A percentile compares a stretch with the other conserved stretches of the same genome.
Conservation (phyloP, 441 rosid species). For the Croton laevigatus region DNA sequence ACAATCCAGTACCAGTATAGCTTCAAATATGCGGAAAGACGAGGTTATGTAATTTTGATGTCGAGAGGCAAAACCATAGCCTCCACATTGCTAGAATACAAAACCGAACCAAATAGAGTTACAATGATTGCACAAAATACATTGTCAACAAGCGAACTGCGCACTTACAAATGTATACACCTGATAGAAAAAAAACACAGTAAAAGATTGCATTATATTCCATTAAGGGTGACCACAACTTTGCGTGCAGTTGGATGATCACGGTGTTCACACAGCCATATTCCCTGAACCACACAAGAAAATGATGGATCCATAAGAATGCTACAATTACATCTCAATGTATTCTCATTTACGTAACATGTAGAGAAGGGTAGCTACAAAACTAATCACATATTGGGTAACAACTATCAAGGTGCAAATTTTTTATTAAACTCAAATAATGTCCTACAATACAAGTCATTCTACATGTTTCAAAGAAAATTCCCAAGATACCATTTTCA, state of each 20-base stretch:
- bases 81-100: neutral
- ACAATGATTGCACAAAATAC: neutral
- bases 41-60: too few relatives aligned
- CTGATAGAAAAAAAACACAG: too few relatives aligned
- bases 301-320: neutral
- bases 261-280: constrained; percentile 96
- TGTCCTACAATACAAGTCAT: neutral
- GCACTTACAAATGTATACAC: neutral
- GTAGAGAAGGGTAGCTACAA: neutral
- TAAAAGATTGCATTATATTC: constrained; percentile 34
- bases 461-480: neutral
- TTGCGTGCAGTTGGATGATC: constrained; percentile 74
- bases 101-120: neutral
- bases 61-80: too few relatives aligned
- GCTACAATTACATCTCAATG: neutral
- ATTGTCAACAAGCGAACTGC: neutral
- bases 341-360: neutral
- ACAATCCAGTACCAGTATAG: too few relatives aligned
- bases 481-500: neutral
- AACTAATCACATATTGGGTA: neutral
- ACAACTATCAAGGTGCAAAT: too few relatives aligned
- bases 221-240: constrained; percentile 85
- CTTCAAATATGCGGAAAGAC: too few relatives aligned
- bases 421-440: neutral
- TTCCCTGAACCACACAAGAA: constrained; percentile 52